These are phyloP conservation scores for Colletotrichum kahawae DNA, from an alignment of 2,329 filamentous ascomycete genomes.

Conservation along the genomic window DNA sequence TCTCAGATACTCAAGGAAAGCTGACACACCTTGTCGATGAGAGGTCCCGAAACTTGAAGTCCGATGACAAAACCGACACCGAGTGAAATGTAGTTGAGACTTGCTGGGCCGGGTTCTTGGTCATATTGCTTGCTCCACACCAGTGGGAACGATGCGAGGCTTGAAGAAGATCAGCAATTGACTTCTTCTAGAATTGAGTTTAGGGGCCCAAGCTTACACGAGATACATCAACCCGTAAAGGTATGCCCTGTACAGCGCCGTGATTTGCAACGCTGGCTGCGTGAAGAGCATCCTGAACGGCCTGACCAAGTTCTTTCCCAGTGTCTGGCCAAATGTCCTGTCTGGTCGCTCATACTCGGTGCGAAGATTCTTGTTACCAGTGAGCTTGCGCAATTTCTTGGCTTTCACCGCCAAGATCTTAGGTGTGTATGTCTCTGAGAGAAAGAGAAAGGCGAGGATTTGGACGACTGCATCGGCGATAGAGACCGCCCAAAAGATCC, in stretches of 20 bases:
- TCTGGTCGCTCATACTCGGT: slow-evolving; percentile 33
- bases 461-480: slow-evolving; percentile 40
- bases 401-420: slow-evolving; percentile 34
- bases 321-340: slow-evolving; percentile 26
- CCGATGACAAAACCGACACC: slow-evolving; percentile 60
- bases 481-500: slow-evolving; percentile 48
- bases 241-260: slow-evolving; percentile 53
- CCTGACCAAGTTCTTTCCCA: slow-evolving; percentile 41
- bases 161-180: background rate
- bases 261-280: slow-evolving; percentile 55
- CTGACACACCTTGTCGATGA: slow-evolving; percentile 34
- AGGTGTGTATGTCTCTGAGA: slow-evolving; percentile 43
- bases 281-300: slow-evolving; percentile 54
- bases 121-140: slow-evolving; percentile 54
- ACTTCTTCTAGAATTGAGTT: fast-evolving
- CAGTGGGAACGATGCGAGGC: slow-evolving; percentile 55
- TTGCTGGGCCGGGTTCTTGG: slow-evolving; percentile 49
- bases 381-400: slow-evolving; percentile 29
- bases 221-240: slow-evolving; percentile 61
- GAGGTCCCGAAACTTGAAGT: slow-evolving; percentile 52
- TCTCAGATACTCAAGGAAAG: background rate
- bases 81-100: slow-evolving; percentile 58
- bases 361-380: slow-evolving; percentile 30
- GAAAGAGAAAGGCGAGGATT: slow-evolving; percentile 39
- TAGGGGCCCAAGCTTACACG: slow-evolving; percentile 31